Percentiles rank a stretch among this genome's conserved stretches.
These are phyloP conservation scores for Suillus subluteus DNA, from an alignment of 768 basidiomycete species.

Conservation along the genomic window DNA sequence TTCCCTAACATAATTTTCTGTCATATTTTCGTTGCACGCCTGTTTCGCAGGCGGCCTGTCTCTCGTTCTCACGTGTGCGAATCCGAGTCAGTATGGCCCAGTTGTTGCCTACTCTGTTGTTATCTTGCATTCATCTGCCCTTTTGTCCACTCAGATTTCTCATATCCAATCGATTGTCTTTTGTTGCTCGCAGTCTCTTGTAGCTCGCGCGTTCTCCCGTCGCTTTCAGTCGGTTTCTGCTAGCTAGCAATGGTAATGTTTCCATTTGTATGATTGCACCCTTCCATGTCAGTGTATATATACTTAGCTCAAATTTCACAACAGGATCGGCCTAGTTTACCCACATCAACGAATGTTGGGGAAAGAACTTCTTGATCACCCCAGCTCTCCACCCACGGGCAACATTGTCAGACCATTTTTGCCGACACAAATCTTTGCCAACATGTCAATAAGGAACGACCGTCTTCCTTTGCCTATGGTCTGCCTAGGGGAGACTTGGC, in stretches of 20 bases:
- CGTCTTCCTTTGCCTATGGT: not conserved
- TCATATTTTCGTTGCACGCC: not conserved
- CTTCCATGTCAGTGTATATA: not conserved
- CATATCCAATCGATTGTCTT: too few relatives aligned
- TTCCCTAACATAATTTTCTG: not conserved
- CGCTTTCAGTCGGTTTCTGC: not conserved
- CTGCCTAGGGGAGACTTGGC: not conserved
- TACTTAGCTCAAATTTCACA: not conserved
- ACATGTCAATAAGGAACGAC: not conserved
- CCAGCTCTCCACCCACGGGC: not conserved
- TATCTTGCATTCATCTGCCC: not conserved
- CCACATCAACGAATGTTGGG: not conserved
- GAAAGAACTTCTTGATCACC: not conserved
- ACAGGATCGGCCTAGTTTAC: not conserved
- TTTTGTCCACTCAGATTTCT: not conserved
- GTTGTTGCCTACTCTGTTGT: not conserved
- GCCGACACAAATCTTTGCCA: not conserved
- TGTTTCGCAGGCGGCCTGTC: not conserved
- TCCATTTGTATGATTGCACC: not conserved
- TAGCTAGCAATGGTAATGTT: not conserved
- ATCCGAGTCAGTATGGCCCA: not conserved
- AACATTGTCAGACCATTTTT: not conserved
- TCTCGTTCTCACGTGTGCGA: not conserved
- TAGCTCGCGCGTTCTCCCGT: not conserved
- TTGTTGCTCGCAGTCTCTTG: not conserved